Evolutionary conservation across 306 rosid species (phyloP).

Genomic region (Citrullus amarus): DNA sequence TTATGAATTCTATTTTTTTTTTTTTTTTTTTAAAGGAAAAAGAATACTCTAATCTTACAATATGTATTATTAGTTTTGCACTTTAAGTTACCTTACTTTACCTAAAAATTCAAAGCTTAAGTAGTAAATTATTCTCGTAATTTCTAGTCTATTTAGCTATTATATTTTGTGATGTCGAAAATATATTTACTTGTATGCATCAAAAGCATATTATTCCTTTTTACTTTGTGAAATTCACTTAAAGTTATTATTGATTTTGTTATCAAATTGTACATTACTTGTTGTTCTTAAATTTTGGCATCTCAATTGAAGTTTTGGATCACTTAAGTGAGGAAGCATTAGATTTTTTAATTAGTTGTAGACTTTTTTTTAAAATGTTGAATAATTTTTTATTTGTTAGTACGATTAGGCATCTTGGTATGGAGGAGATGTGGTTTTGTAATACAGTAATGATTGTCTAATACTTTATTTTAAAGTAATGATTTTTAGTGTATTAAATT

Average conservation of each 20-base stretch:
- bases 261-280: conserved; percentile 45
- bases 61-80: too few relatives aligned
- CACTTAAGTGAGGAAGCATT: too few relatives aligned
- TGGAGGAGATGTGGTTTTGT: too few relatives aligned
- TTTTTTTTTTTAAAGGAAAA: too few relatives aligned
- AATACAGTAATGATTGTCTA: too few relatives aligned
- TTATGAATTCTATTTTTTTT: background rate
- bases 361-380: too few relatives aligned
- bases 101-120: background rate
- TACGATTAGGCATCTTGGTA: too few relatives aligned
- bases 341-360: too few relatives aligned
- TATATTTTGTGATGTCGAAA: conserved; percentile 40
- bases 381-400: too few relatives aligned
- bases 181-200: conserved; percentile 8
- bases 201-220: background rate
- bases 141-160: conserved; percentile 10
- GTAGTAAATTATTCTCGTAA: background rate
- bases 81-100: background rate
- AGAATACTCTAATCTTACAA: too few relatives aligned
- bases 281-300: conserved; percentile 76
- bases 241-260: background rate
- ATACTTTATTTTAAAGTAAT: too few relatives aligned
- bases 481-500: too few relatives aligned
- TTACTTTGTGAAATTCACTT: background rate
- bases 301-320: conserved; percentile 64